Conservation (phyloP, 331 rosid genomes). For the Saraca asoca region DNA sequence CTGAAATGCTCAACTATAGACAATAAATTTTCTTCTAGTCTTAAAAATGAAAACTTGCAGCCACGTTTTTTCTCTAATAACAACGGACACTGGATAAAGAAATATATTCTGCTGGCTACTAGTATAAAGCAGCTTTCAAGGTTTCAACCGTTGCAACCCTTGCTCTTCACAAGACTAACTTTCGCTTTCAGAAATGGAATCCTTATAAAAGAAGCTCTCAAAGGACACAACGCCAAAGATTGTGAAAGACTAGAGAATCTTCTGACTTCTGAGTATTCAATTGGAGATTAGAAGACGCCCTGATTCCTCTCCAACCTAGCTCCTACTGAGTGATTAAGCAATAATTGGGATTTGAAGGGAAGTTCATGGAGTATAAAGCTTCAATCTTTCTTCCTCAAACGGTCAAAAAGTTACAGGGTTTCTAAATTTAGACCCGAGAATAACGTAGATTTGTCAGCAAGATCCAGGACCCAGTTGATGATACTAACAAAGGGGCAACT, state of each 20-base stretch:
- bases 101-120: slow-evolving; percentile 37
- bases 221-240: slow-evolving; percentile 40
- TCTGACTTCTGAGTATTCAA: slow-evolving; percentile 46
- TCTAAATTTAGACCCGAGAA: slow-evolving; percentile 19
- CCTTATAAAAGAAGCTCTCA: slow-evolving; percentile 50
- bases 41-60: slow-evolving; percentile 35
- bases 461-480: slow-evolving; percentile 44
- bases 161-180: slow-evolving; percentile 29
- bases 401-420: slow-evolving; percentile 37
- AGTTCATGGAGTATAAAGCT: slow-evolving; percentile 27
- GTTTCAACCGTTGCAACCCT: slow-evolving; percentile 67
- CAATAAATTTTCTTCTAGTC: slow-evolving; percentile 36
- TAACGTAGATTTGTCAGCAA: slow-evolving; percentile 31
- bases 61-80: slow-evolving; percentile 42
- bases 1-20: slow-evolving; percentile 31
- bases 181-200: slow-evolving; percentile 47
- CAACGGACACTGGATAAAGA: slow-evolving; percentile 39
- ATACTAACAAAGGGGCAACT: slow-evolving; percentile 31
- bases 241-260: slow-evolving; percentile 38
- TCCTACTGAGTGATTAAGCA: slow-evolving; percentile 12
- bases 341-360: slow-evolving; percentile 34
- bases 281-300: slow-evolving; percentile 39
- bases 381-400: slow-evolving; percentile 35
- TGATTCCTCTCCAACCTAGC: slow-evolving; percentile 31
- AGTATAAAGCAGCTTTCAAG: slow-evolving; percentile 60